Percentiles rank a stretch among this genome's conserved stretches.
phyloP scores from a whole-genome alignment of 2,329 filamentous ascomycete genomes.

The Fusarium multiceps region DNA sequence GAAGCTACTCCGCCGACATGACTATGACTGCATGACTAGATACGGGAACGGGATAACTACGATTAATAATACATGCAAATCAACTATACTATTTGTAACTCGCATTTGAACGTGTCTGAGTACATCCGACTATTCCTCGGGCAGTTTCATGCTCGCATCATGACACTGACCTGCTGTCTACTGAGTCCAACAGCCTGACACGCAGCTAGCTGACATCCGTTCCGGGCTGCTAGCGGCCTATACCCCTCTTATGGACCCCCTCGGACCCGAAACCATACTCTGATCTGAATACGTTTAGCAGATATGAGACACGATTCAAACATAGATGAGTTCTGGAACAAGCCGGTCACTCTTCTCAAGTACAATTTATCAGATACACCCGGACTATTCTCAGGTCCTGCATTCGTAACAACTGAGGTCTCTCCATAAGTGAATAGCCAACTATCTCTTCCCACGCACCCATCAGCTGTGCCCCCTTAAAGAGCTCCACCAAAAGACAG shows the following conservation, averaged over 20 bases:
- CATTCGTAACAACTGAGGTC: not conserved
- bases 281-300: not conserved
- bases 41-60: conserved; percentile 14
- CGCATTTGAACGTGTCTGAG: conserved; percentile 1
- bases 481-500: conserved; percentile 27
- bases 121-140: not conserved
- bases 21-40: conserved; percentile 43
- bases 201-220: conserved; percentile 7
- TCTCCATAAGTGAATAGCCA: not conserved
- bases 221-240: not conserved
- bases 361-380: not conserved
- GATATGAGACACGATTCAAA: not conserved
- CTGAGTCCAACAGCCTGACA: conserved; percentile 16
- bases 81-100: conserved; percentile 8
- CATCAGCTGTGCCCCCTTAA: conserved; percentile 7
- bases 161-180: conserved; percentile 20
- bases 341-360: not conserved
- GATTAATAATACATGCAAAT: conserved; percentile 23
- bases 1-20: conserved; percentile 19
- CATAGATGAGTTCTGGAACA: not conserved
- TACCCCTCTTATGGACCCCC: conserved; percentile 13
- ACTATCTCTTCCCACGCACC: not conserved
- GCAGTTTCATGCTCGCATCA: conserved; percentile 28
- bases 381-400: not conserved
- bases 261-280: conserved; percentile 11